Evolutionary conservation across 441 rosid species (phyloP), one percentile per base, ranked within the genome.

Genomic region (Pelargonium fulgidum): DNA sequence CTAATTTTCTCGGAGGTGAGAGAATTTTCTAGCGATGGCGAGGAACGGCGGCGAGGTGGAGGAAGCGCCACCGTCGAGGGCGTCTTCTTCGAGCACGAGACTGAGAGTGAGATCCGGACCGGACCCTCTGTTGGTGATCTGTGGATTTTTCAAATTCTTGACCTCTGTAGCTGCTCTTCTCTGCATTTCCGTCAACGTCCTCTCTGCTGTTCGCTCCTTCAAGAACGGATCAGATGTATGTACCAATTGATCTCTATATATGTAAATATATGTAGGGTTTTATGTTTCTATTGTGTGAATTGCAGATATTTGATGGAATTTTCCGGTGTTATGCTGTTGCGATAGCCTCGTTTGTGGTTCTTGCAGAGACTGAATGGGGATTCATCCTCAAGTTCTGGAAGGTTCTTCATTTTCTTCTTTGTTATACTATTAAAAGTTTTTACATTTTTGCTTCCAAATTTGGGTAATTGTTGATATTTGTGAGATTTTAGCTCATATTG

Each of bases 321-420:
- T 93, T 93, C 72, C 82, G 97, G 76, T 89, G 97, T 75, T 93
- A 91, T 45, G 96, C 96, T 11, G 93, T 90, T 75, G 68, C 85
- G 76, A 83, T 90, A 67, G 91, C 90, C 62, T 70, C 72, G 39
- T 76, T 91, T 33, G 96, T 86, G 70, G 88, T 88, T 65, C 64
- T 93, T 3, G 96, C 84, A 0, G 99, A 93, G 85, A 91, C 97
- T 0, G 99, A 93, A 66, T 93, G 99, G 99, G 83, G 77, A 7
- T 89, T 88, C 73, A 81, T 93, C 48, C 66, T 75, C 78, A 88
- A 84, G 79, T 90, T 87, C 68, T 91, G 84, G 73, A 88, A 88
- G 96, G 99, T 91, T 69, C 1, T 7, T 56, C 6, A 33, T 24
- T 47, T 7, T 56, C 17, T n/a, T 52, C 6, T 20, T 29, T 29